phyloP scores from a whole-genome alignment of 2,329 filamentous ascomycete genomes.

The Colletotrichum sansevieriae region DNA sequence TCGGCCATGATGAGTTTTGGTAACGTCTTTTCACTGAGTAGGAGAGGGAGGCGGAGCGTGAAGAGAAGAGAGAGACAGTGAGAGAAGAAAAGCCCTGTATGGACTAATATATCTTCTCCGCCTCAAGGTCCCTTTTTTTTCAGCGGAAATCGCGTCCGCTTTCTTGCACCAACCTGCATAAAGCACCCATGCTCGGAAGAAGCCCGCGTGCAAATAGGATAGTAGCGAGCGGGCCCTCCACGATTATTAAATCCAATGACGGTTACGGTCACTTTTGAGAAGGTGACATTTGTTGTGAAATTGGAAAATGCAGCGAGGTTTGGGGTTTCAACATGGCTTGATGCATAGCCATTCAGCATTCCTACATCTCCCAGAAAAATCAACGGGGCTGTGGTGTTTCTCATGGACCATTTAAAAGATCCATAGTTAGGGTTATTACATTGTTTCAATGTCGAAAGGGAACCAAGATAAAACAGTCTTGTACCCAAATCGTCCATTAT shows the following conservation, averaged over 20 bases:
- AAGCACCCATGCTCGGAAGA: not conserved
- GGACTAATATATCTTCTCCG: not conserved
- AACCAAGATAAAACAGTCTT: no score
- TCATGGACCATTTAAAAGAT: no score
- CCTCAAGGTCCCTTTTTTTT: not conserved
- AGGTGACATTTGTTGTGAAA: no score
- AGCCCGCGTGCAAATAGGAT: not conserved
- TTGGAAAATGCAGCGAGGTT: no score
- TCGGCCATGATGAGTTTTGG: not conserved
- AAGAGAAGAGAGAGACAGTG: not conserved
- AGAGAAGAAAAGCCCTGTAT: not conserved
- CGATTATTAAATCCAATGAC: not conserved
- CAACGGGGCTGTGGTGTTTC: no score
- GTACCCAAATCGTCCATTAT: no score
- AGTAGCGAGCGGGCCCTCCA: no score
- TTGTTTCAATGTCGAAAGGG: no score
- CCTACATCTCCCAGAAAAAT: no score
- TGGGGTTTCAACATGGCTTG: no score
- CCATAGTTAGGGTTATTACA: no score
- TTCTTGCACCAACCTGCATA: not conserved
- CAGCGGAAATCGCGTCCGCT: not conserved
- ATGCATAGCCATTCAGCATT: no score
- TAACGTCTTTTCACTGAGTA: not conserved
- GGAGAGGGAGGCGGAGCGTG: not conserved
- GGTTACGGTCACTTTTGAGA: not conserved